Conservation (phyloP, 2,329 filamentous ascomycete species). For the Alternaria viburni region DNA sequence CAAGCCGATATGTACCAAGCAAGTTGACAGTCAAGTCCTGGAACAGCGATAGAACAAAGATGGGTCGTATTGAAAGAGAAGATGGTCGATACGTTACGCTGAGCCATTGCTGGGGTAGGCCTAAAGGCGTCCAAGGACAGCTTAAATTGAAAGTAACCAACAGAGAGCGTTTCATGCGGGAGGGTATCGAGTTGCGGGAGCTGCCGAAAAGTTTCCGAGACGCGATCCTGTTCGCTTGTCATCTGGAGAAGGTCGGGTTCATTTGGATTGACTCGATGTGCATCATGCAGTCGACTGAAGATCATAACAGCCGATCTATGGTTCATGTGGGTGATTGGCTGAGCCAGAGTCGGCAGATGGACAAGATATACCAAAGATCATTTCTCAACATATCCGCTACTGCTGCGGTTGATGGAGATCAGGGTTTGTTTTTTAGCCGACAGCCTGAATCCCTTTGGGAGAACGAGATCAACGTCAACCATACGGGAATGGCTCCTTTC, state of each 20-base stretch:
- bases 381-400: constrained; percentile 36
- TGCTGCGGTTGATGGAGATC: constrained; percentile 13
- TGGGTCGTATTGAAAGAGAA: background rate
- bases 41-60: background rate
- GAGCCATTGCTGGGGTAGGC: constrained; percentile 20
- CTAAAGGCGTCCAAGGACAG: background rate
- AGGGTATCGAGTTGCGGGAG: constrained; percentile 7
- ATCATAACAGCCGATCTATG: background rate
- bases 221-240: constrained; percentile 10
- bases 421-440: constrained; percentile 18
- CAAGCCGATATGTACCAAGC: background rate
- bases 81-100: constrained; percentile 13
- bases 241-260: constrained; percentile 11
- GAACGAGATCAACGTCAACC: constrained; percentile 17
- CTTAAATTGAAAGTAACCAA: constrained; percentile 1
- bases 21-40: background rate
- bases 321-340: constrained; percentile 21
- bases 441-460: constrained; percentile 12
- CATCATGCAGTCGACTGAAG: constrained; percentile 2
- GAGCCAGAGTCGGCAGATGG: constrained; percentile 20
- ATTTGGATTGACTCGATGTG: constrained; percentile 24
- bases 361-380: constrained; percentile 17
- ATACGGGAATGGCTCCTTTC: background rate
- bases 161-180: background rate
- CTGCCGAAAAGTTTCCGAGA: constrained; percentile 21